Evolutionary conservation across 2,329 filamentous ascomycete genomes (phyloP).

Genomic region (Claviceps humidiphila): DNA sequence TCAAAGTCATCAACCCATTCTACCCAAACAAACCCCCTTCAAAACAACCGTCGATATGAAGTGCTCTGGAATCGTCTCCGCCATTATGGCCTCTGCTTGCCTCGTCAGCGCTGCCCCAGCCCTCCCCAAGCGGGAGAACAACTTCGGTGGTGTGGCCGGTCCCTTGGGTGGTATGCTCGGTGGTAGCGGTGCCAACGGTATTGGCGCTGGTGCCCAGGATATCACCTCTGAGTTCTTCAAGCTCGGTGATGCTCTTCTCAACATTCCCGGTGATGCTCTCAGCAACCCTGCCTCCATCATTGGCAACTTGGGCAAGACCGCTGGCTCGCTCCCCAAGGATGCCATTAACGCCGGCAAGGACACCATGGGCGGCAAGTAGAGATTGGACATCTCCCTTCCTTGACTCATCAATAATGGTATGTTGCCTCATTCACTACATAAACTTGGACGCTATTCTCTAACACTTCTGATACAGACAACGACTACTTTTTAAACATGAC

Average conservation of each 20-base stretch:
- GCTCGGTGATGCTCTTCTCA: constrained; percentile 7
- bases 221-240: constrained; percentile 8
- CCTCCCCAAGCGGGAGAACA: constrained; percentile 2
- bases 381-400: too few species aligned
- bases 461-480: background rate
- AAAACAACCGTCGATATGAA: background rate
- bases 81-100: background rate
- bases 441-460: too few species aligned
- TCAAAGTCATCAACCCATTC: background rate
- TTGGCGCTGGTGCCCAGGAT: constrained; percentile 1
- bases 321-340: background rate
- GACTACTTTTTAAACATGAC: background rate
- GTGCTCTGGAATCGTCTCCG: constrained; percentile 1
- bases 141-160: background rate
- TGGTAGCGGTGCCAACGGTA: background rate
- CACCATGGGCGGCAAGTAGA: background rate
- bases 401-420: background rate
- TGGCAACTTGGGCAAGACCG: background rate
- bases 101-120: constrained; percentile 3
- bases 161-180: background rate
- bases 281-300: background rate
- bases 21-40: background rate
- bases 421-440: background rate
- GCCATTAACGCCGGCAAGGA: background rate
- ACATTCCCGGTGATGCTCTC: constrained; percentile 7